phyloP scores from a whole-genome alignment of 441 rosid species.

The Sinapis alba region DNA sequence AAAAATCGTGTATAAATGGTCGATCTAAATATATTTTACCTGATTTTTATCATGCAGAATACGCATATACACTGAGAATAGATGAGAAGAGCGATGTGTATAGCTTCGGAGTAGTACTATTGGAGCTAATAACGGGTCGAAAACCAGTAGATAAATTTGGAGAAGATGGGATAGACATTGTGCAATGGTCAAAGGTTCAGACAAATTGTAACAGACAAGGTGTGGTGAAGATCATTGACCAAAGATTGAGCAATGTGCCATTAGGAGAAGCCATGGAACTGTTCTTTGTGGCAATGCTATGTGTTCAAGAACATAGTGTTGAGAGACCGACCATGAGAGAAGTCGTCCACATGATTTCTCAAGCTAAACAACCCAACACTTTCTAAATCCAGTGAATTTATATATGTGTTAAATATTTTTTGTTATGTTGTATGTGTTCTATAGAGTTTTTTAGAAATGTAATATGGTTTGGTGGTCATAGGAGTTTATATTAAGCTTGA shows the following conservation, averaged over 20 bases:
- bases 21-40: neutral
- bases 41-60: conserved; percentile 46
- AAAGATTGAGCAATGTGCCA: conserved; percentile 51
- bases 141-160: conserved; percentile 85
- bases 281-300: conserved; percentile 83
- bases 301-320: conserved; percentile 84
- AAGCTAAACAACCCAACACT: conserved; percentile 41
- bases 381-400: conserved; percentile 23
- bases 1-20: neutral
- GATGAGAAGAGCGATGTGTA: conserved; percentile 95
- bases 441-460: conserved; percentile 30
- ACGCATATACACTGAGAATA: conserved; percentile 79
- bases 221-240: conserved; percentile 65
- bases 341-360: conserved; percentile 75
- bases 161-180: conserved; percentile 86
- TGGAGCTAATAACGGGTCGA: conserved; percentile 77
- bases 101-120: conserved; percentile 81
- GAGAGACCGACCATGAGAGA: conserved; percentile 94
- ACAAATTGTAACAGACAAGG: conserved; percentile 63
- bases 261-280: conserved; percentile 70
- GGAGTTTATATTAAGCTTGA: conserved; percentile 24
- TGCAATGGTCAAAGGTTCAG: conserved; percentile 73
- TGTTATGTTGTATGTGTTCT: conserved; percentile 21
- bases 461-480: conserved; percentile 30
- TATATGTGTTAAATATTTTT: conserved; percentile 20